Evolutionary conservation across 192 early-diverging fungal genomes (phyloP).

Genomic region (Jimgerdemannia lactiflua): DNA sequence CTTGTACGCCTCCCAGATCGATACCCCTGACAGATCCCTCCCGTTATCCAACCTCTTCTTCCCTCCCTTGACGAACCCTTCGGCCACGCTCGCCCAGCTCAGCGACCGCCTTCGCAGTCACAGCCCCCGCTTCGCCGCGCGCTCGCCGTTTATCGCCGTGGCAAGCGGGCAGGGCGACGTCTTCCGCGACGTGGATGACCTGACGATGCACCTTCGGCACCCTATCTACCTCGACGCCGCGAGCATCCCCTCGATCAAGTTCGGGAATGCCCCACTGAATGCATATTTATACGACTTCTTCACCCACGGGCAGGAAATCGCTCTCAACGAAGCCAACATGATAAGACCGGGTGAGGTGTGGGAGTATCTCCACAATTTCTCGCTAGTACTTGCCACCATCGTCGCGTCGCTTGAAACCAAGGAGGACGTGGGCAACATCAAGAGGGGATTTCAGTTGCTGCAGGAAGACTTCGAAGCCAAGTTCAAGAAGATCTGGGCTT

Average conservation of each 20-base stretch:
- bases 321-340: constrained; percentile 15
- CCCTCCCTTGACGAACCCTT: background rate
- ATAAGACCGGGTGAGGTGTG: constrained; percentile 21
- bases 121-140: constrained; percentile 1
- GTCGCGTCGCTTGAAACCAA: background rate
- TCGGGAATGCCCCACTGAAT: background rate
- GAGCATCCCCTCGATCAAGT: constrained; percentile 9
- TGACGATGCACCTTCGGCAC: constrained; percentile 6
- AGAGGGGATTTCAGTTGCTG: constrained; percentile 5
- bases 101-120: background rate
- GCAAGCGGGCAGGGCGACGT: constrained; percentile 6
- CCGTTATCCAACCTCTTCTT: constrained; percentile 6
- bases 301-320: constrained; percentile 2
- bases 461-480: no score
- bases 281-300: constrained; percentile 14
- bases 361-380: constrained; percentile 14
- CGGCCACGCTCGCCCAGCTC: no score
- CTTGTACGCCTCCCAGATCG: background rate
- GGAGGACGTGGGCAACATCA: background rate
- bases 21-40: background rate
- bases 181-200: constrained; percentile 6
- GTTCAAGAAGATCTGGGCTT: no score
- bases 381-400: constrained; percentile 1
- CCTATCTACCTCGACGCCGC: constrained; percentile 7
- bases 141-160: constrained; percentile 17